phyloP scores from a whole-genome alignment of 768 basidiomycete genomes.

The Gelatoporia subvermispora region DNA sequence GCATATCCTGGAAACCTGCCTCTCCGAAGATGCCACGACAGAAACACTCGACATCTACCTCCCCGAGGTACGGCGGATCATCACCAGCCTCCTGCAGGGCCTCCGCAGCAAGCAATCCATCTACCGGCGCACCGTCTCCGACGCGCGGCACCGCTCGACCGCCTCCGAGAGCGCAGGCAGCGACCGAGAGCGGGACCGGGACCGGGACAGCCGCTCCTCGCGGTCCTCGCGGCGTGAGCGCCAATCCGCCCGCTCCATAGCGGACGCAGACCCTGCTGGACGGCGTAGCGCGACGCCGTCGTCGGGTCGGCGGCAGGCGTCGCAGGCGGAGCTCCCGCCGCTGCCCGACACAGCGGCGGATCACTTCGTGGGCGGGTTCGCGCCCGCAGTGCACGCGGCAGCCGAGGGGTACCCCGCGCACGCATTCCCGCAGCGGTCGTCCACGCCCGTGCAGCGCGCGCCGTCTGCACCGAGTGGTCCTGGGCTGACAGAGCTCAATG shows the following conservation, averaged over 20 bases:
- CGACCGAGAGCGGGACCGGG: slow-evolving; percentile 40
- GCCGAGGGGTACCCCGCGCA: slow-evolving; percentile 4
- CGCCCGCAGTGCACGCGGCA: slow-evolving; percentile 14
- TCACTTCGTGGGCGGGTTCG: slow-evolving; percentile 51
- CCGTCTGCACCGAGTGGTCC: not conserved
- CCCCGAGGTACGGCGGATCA: slow-evolving; percentile 86
- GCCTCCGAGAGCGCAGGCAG: slow-evolving; percentile 29
- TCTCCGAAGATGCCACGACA: slow-evolving; percentile 83
- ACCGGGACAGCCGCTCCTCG: slow-evolving; percentile 55
- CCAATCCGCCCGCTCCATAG: slow-evolving; percentile 11
- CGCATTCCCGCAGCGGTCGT: slow-evolving; percentile 13
- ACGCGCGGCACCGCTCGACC: slow-evolving; percentile 43
- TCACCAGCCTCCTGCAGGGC: slow-evolving; percentile 88
- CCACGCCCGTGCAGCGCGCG: slow-evolving; percentile 15
- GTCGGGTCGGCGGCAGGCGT: slow-evolving; percentile 27
- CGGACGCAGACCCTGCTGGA: slow-evolving; percentile 27
- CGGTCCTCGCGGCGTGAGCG: slow-evolving; percentile 33
- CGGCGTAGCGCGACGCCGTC: slow-evolving; percentile 37
- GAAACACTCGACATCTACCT: slow-evolving; percentile 87
- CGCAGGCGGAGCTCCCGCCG: slow-evolving; percentile 6
- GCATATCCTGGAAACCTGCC: slow-evolving; percentile 80
- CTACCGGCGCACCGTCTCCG: slow-evolving; percentile 73
- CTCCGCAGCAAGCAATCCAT: slow-evolving; percentile 88
- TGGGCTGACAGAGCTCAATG: slow-evolving; percentile 1
- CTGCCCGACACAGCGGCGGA: slow-evolving; percentile 24